Base-by-base conservation (phyloP, 139 green algal species). In the Auxenochlorella protothecoides region DNA sequence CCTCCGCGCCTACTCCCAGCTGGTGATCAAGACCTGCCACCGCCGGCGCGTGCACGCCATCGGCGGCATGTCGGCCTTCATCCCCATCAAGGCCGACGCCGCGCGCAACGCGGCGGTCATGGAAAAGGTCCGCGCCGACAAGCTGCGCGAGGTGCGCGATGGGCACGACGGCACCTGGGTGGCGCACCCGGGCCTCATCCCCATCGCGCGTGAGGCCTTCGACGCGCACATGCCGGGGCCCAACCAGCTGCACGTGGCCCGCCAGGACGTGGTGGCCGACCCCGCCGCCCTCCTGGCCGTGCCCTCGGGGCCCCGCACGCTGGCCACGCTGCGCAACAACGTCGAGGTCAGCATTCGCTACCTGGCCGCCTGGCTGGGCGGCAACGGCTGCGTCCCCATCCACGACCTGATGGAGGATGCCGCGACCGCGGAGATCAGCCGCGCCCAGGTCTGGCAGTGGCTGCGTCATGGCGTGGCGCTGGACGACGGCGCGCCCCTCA, bases 331-430 rank as follows among this genome's bases (percentile, higher is more conserved):
- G 63, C 74, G 63, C 57, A 75, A 75, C 68, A 79, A 79, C 69
- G 52, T 69, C 63, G 68, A 56, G 14, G 85, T 94, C 61, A 85
- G 75, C 2, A 77, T 93, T 75, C 56, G 54, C 15, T 96, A 94
- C 80, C 86, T 93, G 78, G 89, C 89, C 82, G 83, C 78, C 44
- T 96, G 90, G 90, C 86, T 96, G 77, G 78, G 85, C 27, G 90
- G 90, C 62, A 78, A 85, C 12, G 90, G 90, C 65, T 96, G 88
- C 69, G 89, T 96, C 69, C 90, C 90, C 66, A 86, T 96, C 61
- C 81, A 94, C 84, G 90, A 92, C 75, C 85, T 96, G 15, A 96
- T 96, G 90, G 90, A 96, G 84, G 90, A 96, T 65, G 90, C 90
- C 0, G 90, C 90, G n/a, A 96, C 90, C 8, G 90, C 89, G 11